A percentile compares a stretch with the other conserved stretches of the same genome.
phyloP scores from a whole-genome alignment of 2,329 filamentous ascomycete species.

The Paraphoma sp. region DNA sequence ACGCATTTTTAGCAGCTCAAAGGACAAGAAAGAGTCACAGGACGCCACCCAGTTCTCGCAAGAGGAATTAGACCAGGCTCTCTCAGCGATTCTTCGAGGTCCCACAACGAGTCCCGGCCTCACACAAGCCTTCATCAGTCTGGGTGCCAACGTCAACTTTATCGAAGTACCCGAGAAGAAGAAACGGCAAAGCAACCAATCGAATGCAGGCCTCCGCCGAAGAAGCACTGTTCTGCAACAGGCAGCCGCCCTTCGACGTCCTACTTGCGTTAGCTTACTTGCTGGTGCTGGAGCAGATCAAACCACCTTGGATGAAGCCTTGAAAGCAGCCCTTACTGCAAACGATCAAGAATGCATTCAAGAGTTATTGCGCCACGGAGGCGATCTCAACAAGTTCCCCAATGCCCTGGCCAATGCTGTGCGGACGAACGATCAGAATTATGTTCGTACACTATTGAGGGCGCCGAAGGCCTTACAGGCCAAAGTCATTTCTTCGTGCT shows the following conservation, averaged over 20 bases:
- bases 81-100: constrained; percentile 41
- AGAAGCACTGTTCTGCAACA: constrained; percentile 46
- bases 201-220: constrained; percentile 30
- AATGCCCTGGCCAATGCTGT: constrained; percentile 40
- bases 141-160: constrained; percentile 45
- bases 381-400: constrained; percentile 40
- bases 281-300: constrained; percentile 45
- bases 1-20: constrained; percentile 44
- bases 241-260: constrained; percentile 38
- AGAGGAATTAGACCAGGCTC: constrained; percentile 43
- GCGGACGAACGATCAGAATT: constrained; percentile 37
- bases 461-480: constrained; percentile 40
- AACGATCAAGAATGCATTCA: constrained; percentile 42
- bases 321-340: constrained; percentile 40
- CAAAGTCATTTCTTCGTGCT: constrained; percentile 41
- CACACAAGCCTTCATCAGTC: constrained; percentile 40
- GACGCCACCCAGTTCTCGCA: constrained; percentile 40
- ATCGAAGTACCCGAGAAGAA: constrained; percentile 26
- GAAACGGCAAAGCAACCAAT: constrained; percentile 17
- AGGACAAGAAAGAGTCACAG: constrained; percentile 42
- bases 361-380: constrained; percentile 43
- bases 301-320: constrained; percentile 40
- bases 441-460: constrained; percentile 37
- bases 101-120: constrained; percentile 38
- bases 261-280: constrained; percentile 39